Conservation (phyloP, 768 basidiomycete species). For the Baorangia bicolor region DNA sequence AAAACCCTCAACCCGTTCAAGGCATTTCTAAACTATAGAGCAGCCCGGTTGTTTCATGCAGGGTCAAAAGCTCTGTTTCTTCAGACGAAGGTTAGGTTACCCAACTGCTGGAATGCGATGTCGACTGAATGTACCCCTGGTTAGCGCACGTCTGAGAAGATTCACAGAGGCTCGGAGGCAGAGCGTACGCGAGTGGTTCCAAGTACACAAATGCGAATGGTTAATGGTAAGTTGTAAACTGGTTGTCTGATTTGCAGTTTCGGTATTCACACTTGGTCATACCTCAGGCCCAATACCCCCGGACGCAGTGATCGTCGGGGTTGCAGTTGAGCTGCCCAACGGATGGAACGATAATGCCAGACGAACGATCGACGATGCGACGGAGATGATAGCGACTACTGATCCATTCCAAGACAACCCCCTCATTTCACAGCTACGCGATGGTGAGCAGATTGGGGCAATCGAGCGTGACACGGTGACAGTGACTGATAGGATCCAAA, state of each 20-base stretch:
- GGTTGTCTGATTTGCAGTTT: not conserved
- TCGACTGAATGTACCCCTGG: not conserved
- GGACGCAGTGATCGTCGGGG: not conserved
- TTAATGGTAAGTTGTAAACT: not conserved
- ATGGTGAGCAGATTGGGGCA: not conserved
- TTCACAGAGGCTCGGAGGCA: not conserved
- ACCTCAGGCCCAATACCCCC: not conserved
- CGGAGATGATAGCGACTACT: not conserved
- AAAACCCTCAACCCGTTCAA: conserved; percentile 6
- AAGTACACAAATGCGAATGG: not conserved
- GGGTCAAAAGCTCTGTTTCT: not conserved
- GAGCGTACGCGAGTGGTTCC: not conserved
- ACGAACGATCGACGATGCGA: not conserved
- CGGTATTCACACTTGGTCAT: not conserved
- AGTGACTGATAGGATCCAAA: not conserved
- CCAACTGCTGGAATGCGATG: not conserved
- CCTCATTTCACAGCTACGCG: not conserved
- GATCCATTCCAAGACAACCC: conserved; percentile 5
- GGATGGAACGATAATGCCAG: not conserved
- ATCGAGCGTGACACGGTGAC: too few relatives aligned
- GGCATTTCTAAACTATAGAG: not conserved
- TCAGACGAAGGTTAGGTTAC: not conserved
- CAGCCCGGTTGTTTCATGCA: not conserved
- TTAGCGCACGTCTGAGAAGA: conserved; percentile 10
- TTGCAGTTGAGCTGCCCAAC: not conserved